Conservation (phyloP, 257 asterid species). For the Pogostemon cablin region DNA sequence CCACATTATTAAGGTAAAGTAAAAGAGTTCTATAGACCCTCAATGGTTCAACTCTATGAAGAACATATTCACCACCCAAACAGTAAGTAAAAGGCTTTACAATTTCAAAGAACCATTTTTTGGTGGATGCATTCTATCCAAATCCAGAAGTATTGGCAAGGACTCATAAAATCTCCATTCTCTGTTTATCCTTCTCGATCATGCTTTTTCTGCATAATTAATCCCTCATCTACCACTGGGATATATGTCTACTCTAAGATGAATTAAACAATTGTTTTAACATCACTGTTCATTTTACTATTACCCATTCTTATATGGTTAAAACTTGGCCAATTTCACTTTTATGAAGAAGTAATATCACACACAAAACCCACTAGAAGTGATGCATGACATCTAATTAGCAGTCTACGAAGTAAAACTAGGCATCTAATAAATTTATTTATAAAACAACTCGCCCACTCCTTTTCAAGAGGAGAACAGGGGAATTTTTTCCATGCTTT, state of each 20-base stretch:
- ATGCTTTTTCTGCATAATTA: neutral
- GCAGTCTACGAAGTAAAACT: neutral
- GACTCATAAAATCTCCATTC: neutral
- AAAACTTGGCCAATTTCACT: conserved; percentile 1
- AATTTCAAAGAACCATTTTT: neutral
- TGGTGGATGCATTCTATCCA: neutral
- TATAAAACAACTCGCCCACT: neutral
- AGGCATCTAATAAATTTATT: conserved; percentile 8
- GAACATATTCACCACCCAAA: neutral
- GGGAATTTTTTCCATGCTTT: neutral
- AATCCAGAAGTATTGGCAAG: conserved; percentile 1
- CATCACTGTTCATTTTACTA: neutral
- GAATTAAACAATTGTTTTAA: neutral
- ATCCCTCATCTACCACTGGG: conserved; percentile 4
- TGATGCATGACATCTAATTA: conserved; percentile 2
- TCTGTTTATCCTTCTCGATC: neutral
- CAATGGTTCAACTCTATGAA: conserved; percentile 16
- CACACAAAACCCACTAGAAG: neutral
- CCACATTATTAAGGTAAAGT: conserved; percentile 14
- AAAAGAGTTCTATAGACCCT: neutral
- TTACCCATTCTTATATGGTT: conserved; percentile 7
- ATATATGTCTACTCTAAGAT: neutral
- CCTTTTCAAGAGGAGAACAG: neutral
- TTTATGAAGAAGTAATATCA: conserved; percentile 6
- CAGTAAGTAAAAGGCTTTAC: neutral